Evolutionary conservation across 2,329 filamentous ascomycete genomes (phyloP).

Genomic region (Clarireedia sp.): DNA sequence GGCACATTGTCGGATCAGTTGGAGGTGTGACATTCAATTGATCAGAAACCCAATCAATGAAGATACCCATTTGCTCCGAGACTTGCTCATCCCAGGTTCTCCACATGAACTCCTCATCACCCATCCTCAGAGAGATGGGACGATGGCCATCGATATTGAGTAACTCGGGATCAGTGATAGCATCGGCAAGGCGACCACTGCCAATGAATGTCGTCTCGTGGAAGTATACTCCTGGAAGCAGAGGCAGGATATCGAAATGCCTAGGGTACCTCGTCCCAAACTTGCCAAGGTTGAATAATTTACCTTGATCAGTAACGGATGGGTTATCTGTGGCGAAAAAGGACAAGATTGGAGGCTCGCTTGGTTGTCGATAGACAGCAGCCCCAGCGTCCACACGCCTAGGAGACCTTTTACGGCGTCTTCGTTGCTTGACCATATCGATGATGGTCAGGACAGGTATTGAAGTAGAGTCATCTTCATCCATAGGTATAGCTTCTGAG

Average conservation of each 20-base stretch:
- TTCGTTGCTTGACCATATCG: not conserved
- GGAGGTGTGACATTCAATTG: constrained; percentile 23
- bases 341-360: constrained; percentile 24
- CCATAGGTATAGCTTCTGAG: not conserved
- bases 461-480: not conserved
- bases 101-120: constrained; percentile 45
- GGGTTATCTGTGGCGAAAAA: too few relatives aligned
- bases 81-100: constrained; percentile 47
- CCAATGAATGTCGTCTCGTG: constrained; percentile 53
- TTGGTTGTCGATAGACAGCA: constrained; percentile 29
- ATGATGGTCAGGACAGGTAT: not conserved
- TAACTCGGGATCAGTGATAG: constrained; percentile 24
- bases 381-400: constrained; percentile 26
- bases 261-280: constrained; percentile 54
- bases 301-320: constrained; percentile 24
- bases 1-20: not conserved
- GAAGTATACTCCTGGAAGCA: constrained; percentile 49
- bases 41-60: constrained; percentile 52
- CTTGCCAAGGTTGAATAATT: constrained; percentile 47
- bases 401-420: constrained; percentile 23
- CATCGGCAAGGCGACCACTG: constrained; percentile 39
- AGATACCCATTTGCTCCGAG: constrained; percentile 53
- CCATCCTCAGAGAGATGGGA: constrained; percentile 38
- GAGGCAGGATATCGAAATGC: constrained; percentile 55
- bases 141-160: constrained; percentile 22